Evolutionary conservation across 2,329 filamentous ascomycete species (phyloP), one percentile per base, ranked within the genome.

Genomic region (Penicillium sp.): DNA sequence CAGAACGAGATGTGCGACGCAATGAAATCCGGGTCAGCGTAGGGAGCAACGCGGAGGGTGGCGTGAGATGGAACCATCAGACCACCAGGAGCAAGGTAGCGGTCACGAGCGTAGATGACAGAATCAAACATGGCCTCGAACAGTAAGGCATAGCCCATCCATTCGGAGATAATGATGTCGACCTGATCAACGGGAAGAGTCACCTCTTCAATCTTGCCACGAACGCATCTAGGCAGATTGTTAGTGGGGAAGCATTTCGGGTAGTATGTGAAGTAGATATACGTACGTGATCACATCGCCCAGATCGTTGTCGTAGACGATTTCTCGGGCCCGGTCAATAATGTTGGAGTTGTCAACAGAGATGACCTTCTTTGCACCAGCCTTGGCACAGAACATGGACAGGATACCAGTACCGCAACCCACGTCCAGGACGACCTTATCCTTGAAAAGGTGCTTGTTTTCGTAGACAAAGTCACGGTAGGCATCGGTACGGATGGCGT

Each of bases 71-170:
- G 94, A 2, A 95, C 90, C 80, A 98, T 88, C 54, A 97, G 82
- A 15, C 93, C 93, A 57, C 86, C 88, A 0, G 89, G 86, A 60
- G 85, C 87, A 25, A 98, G 86, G 75, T 96, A 97, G 67, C 86
- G 87, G 77, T 98, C 93, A 62, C 93, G 85, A 45, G 94, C 94
- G 71, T 87, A 94, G 53, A 98, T 83, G 22, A 98, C 91, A 51
- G 91, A 96, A 64, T 95, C 92, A 31, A 98, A 86, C 93, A 98
- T 98, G 57, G 92, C 92, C 78, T 98, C 93, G 75, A 96, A 98
- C 5, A 97, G 84, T 17, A 97, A 84, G 64, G 89, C 91, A 74
- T 98, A 98, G 34, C 93, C 93, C 93, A 98, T 98, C 93, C 93
- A 98, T 76, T 98, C 93, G 60, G 91, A 96, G 61, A 98, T 89